Percentiles rank a stretch among this genome's conserved stretches.
Conservation (phyloP, 108 stramenopile species). For the Schizochytrium sp. region DNA sequence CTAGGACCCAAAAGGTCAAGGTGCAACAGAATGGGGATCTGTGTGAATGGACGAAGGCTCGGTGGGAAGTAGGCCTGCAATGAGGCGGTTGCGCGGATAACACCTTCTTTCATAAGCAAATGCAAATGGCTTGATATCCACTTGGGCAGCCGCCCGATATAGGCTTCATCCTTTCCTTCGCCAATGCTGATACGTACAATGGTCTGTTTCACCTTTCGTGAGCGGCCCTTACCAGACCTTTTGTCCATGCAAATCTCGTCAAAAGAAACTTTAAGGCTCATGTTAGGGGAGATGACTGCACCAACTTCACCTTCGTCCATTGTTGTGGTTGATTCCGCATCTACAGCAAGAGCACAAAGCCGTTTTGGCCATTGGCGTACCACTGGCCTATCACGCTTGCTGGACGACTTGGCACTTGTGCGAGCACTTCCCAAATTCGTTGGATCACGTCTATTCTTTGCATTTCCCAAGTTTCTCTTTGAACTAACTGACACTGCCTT, state of each 20-base stretch:
- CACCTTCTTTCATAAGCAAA: not conserved
- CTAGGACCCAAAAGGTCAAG: not conserved
- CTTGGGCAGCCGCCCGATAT: not conserved
- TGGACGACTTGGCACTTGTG: no score
- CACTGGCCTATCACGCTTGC: no score
- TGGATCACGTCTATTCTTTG: not conserved
- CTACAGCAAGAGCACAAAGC: constrained; percentile 1
- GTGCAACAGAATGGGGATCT: not conserved
- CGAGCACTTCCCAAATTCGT: not conserved
- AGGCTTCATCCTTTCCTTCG: not conserved
- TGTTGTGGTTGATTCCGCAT: constrained; percentile 27
- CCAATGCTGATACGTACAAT: not conserved
- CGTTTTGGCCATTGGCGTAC: not conserved
- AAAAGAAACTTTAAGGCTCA: not conserved
- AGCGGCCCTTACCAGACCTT: no score
- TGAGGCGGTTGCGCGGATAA: not conserved
- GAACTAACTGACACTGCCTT: no score
- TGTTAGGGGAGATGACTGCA: not conserved
- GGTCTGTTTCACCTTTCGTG: not conserved
- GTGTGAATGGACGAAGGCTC: not conserved
- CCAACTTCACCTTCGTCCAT: not conserved
- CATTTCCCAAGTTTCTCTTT: not conserved
- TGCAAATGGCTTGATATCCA: constrained; percentile 1
- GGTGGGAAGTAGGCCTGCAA: not conserved
- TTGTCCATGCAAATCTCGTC: not conserved